Conservation (phyloP, 331 rosid species). For the Cydonia oblonga region DNA sequence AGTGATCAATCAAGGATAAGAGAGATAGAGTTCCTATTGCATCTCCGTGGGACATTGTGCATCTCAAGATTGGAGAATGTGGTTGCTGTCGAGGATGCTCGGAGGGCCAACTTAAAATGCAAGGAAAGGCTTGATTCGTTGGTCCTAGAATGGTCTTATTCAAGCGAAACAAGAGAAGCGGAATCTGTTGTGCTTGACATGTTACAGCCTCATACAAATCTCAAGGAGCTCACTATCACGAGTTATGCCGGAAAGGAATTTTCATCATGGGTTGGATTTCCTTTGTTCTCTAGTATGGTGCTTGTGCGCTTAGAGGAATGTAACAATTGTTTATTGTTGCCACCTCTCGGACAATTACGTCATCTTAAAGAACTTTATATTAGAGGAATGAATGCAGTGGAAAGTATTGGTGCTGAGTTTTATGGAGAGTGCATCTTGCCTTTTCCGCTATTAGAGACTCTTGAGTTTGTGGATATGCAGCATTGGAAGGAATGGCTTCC, state of each 20-base stretch:
- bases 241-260: not conserved
- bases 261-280: not conserved
- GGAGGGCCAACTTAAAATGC: not conserved
- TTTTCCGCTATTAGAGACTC: conserved; percentile 8
- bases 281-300: not conserved
- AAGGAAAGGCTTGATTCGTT: not conserved
- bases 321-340: not conserved
- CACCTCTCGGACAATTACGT: not conserved
- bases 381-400: not conserved
- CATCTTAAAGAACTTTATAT: not conserved
- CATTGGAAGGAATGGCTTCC: conserved; percentile 15
- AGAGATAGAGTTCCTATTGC: not conserved
- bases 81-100: not conserved
- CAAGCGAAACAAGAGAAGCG: not conserved
- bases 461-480: conserved; percentile 9
- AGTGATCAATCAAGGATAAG: not conserved
- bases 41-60: not conserved
- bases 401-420: not conserved
- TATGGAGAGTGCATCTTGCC: not conserved
- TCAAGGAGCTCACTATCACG: not conserved
- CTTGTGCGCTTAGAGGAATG: not conserved
- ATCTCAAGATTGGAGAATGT: not conserved
- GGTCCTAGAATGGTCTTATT: not conserved
- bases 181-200: not conserved
- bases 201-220: not conserved